phyloP scores from a whole-genome alignment of 148 eudicot genomes.

The Camellia granthamiana region DNA sequence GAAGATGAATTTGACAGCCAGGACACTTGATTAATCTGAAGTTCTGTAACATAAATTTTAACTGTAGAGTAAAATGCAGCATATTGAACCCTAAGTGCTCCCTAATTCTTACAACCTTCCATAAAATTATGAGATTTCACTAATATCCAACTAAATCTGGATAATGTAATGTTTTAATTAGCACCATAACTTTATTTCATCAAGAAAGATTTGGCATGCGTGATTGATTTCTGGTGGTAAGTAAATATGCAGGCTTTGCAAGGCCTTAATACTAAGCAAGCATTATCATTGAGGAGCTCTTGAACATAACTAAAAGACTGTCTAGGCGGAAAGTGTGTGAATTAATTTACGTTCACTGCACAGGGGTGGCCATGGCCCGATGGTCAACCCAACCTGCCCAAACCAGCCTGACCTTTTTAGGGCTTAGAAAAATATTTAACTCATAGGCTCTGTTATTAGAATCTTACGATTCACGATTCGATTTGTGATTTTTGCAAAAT shows the following conservation, averaged over 20 bases:
- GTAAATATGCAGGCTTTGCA: not conserved
- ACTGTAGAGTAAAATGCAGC: not conserved
- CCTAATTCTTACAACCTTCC: not conserved
- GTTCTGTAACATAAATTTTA: conserved; percentile 5
- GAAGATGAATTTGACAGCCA: not conserved
- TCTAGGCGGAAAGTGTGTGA: not conserved
- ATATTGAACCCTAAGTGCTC: not conserved
- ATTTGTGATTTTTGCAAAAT: too few relatives aligned
- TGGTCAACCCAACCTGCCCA: too few relatives aligned
- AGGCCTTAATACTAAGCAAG: not conserved
- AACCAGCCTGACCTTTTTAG: too few relatives aligned
- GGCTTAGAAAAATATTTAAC: too few relatives aligned
- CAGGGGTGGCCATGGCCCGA: too few relatives aligned
- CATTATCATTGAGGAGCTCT: not conserved
- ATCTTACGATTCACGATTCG: too few relatives aligned
- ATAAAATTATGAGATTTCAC: not conserved
- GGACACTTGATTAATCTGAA: not conserved
- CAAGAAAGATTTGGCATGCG: not conserved
- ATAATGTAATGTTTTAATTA: not conserved
- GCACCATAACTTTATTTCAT: not conserved
- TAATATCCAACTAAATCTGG: not conserved
- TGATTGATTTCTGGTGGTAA: not conserved
- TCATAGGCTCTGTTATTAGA: too few relatives aligned
- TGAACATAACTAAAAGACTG: not conserved
- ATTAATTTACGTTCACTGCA: not conserved